Evolutionary conservation across 2,329 filamentous ascomycete genomes (phyloP).

Genomic region (Beauveria sp.): DNA sequence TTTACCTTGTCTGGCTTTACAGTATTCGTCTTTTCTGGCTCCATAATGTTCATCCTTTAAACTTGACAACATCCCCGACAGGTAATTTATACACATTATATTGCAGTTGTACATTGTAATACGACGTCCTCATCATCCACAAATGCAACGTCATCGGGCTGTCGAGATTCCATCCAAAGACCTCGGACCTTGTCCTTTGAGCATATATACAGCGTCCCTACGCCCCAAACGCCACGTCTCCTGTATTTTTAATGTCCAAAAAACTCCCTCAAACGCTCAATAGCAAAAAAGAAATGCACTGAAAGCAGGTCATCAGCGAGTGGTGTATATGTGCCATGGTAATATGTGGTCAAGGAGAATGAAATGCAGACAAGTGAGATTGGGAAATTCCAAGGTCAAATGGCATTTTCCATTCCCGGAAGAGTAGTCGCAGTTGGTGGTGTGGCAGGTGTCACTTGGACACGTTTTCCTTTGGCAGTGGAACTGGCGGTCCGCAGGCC

Average conservation of each 20-base stretch:
- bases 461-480: slow-evolving; percentile 2
- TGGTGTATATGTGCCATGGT: neutral
- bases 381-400: neutral
- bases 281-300: neutral
- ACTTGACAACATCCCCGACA: neutral
- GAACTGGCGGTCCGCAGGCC: slow-evolving; percentile 38
- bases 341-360: neutral
- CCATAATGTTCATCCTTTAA: neutral
- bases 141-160: too few species aligned
- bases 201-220: neutral
- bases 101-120: neutral
- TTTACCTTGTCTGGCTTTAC: neutral
- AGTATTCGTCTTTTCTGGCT: neutral
- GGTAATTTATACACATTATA: neutral
- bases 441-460: slow-evolving; percentile 23
- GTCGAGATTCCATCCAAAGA: neutral
- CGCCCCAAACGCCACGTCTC: neutral
- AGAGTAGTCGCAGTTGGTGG: neutral
- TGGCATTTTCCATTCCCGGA: slow-evolving; percentile 1
- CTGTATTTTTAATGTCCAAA: slow-evolving; percentile 1
- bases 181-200: neutral
- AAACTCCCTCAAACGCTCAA: slow-evolving; percentile 4
- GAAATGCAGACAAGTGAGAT: too few species aligned
- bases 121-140: neutral
- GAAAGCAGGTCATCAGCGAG: neutral